Evolutionary conservation across 345 rosid genomes (phyloP), one percentile per base, ranked within the genome.

Genomic region (Arabis alpina): DNA sequence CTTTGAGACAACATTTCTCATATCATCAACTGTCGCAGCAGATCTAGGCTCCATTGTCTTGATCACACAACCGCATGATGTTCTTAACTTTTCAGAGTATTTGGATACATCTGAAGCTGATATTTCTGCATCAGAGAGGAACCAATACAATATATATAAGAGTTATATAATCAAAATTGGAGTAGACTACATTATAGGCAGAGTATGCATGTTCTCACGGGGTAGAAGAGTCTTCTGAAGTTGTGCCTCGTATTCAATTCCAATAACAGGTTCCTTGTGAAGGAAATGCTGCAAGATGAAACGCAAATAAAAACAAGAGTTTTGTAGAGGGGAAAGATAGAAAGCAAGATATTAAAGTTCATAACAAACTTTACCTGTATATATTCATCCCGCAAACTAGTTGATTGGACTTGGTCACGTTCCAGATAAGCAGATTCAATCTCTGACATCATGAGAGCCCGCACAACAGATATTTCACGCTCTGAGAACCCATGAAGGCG

Each of bases 351-450:
- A 37, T 40, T 37, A 55, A 52, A 57, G 9, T 47, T 60, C 65
- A 14, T 69, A 13, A 25, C 4, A 47, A 42, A 64, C 53, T 60
- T 59, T 84, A 90, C 98, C 81, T 93, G 95, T 61, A 93, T 75
- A 80, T 82, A 88, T 76, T 90, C 98, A 82, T 92, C 96, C 36
- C 88, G 79, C 80, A 92, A 79, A 84, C 83, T 90, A 63, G 96
- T 81, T 61, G 98, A 92, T 59, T 90, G 96, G 80, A 82, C 84
- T 82, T 92, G 96, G 73, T 92, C 96, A 68, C 96, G 96, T 77
- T 92, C 96, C 77, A 92, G 83, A 85, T 85, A 92, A 65, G 98
- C 95, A 64, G 98, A 92, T 81, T 92, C 96, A 56, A 92, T 88
- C 81, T 87, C 91, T 0, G 96, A 89, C 91, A 92, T 85, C 72